Percentiles rank a stretch among this genome's conserved stretches.
These are phyloP conservation scores for Suillus paluster DNA, from an alignment of 768 basidiomycete genomes.

Conservation along the genomic window DNA sequence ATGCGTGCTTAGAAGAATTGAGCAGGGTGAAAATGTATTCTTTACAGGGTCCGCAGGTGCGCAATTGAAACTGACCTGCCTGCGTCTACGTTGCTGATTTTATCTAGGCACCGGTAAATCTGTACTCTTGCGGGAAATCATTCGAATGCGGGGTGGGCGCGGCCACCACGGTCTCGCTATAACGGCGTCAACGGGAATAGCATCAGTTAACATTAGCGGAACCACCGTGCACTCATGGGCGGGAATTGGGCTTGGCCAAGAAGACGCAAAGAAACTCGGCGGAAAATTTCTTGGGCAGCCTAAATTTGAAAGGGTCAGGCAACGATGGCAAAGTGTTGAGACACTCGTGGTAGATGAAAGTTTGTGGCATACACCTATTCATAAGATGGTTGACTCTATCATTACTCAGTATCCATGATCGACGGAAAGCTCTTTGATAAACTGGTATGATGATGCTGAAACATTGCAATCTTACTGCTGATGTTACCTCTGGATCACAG, in stretches of 20 bases:
- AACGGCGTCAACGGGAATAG: slow-evolving; percentile 82
- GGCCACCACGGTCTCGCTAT: slow-evolving; percentile 55
- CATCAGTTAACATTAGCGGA: slow-evolving; percentile 83
- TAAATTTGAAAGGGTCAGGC: slow-evolving; percentile 43
- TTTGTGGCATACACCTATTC: slow-evolving; percentile 36
- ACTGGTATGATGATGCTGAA: slow-evolving; percentile 49
- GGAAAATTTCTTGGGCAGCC: slow-evolving; percentile 54
- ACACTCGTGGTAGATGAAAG: slow-evolving; percentile 88
- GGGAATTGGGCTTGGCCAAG: slow-evolving; percentile 76
- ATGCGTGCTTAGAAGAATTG: slow-evolving; percentile 54
- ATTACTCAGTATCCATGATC: slow-evolving; percentile 80
- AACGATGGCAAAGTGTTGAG: slow-evolving; percentile 64
- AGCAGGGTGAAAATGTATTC: slow-evolving; percentile 69
- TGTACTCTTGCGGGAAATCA: slow-evolving; percentile 77
- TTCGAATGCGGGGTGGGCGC: slow-evolving; percentile 48
- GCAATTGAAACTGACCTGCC: slow-evolving; percentile 12
- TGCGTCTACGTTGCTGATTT: slow-evolving; percentile 6
- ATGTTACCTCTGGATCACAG: slow-evolving; percentile 45
- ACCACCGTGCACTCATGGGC: slow-evolving; percentile 83
- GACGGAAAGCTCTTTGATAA: slow-evolving; percentile 83
- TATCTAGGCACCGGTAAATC: slow-evolving; percentile 79
- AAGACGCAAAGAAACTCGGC: slow-evolving; percentile 52
- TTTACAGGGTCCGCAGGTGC: slow-evolving; percentile 87
- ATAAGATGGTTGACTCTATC: neutral
- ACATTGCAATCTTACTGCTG: slow-evolving; percentile 26